Base-by-base conservation (phyloP, 2,329 filamentous ascomycete species). In the Davidsoniella virescens region DNA sequence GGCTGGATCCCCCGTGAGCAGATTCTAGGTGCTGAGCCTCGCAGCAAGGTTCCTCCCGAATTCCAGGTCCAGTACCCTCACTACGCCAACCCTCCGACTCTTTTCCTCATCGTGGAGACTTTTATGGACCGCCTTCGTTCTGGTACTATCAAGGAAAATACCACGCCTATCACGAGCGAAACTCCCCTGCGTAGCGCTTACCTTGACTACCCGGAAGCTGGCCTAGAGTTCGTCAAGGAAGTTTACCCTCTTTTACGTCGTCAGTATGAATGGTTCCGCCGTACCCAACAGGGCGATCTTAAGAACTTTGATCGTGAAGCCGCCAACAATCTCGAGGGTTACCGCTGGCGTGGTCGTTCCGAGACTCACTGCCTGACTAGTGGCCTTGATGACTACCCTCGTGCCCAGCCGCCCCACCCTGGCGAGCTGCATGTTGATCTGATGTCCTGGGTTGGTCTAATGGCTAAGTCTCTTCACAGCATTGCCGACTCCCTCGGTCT, bases 1-100 rank as follows among this genome's bases (percentile, higher is more conserved):
- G 92, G 92, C 49, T 98, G 92, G 92, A 96, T 98, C 61, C 86
- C 82, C 2, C 82, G 92, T 47, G 92, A 98, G 68, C 88, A 95
- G 66, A 96, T 98, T 53, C 75, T 98, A 2, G 92, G 92, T 1
- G 66, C 75, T 2, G 92, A 98, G 67, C 92, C 92, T 44, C 80
- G 90, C 55, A 94, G 84, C 72, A 96, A 95, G 66, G 92, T 98
- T 2, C 92, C 92, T 0, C 64, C 72, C 4, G 88, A 96, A 64
- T 98, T 98, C 63, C 88, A 94, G 59, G 76, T 87, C 12, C 92
- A 96, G 61, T 96, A 96, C 61, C 90, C 92, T 20, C 88, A 96
- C 64, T 95, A 95, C 60, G 92, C 92, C 47, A 98, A 98, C 64
- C 92, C 92, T 0, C 92, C 92, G 0, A 96, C 92, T 0, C 73